Base-by-base conservation (phyloP, 306 rosid species). In the Biancaea sappan region DNA sequence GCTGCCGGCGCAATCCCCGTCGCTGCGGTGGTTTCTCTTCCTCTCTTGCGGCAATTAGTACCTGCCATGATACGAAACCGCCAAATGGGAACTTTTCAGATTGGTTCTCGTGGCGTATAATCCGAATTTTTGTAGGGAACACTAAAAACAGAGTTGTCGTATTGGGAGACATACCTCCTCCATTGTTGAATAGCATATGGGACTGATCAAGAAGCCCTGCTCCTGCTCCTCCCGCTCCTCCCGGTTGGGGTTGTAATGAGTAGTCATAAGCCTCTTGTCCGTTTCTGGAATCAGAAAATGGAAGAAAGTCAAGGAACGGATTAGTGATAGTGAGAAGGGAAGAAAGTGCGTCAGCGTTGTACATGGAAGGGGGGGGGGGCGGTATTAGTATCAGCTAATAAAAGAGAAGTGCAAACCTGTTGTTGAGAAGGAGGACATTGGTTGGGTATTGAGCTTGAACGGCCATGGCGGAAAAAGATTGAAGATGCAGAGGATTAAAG, bases 391-490 rank as follows among this genome's bases (percentile, higher is more conserved):
- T 5, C 4, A 28, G 11, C 4, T 8, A 32, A 51, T 2, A 34
- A 68, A 47, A 19, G 28, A 66, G 14, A 75, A 71, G 69, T 65
- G 44, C 48, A 58, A 75, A 92, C 97, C 98, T 92, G 87, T 84
- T 88, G 29, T 87, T 91, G 24, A 89, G 88, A 22, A 89, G 74
- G 58, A 94, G 91, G 16, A 87, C 62, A 76, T 92, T 92, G 12
- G 97, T 87, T 19, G 97, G 98, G 76, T 91, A 91, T 73, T 94
- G 98, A 86, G 98, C 97, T 82, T 94, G 97, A 74, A 94, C 96
- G 5, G 98, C 97, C 98, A 94, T 93, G 69, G 22, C 19, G 29
- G 76, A 59, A 80, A 59, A 74, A 21, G 31, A 10, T 8, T 19
- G n/a, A 18, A 51, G 28, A 19, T 11, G 13, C 57, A 21, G 57